These are phyloP conservation scores for Pseudogymnoascus pannorum DNA, from an alignment of 2,329 filamentous ascomycete species.

Conservation along the genomic window DNA sequence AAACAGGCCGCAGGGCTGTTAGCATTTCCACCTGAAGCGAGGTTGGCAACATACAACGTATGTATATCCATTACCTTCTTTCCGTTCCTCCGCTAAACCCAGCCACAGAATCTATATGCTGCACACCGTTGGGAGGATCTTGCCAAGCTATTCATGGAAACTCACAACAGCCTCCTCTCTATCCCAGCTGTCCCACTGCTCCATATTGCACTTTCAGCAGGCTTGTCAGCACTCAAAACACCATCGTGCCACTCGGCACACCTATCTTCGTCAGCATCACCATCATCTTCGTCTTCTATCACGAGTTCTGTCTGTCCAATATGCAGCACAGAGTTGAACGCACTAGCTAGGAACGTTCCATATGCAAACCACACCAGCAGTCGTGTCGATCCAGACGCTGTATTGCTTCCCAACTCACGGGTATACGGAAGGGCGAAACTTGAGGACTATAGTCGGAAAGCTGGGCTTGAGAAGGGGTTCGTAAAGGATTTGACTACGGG, in stretches of 20 bases:
- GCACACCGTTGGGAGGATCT: slow-evolving; percentile 66
- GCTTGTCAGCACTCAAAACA: slow-evolving; percentile 90
- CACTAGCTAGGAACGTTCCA: slow-evolving; percentile 78
- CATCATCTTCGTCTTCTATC: slow-evolving; percentile 27
- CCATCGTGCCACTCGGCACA: slow-evolving; percentile 72
- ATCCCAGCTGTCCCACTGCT: slow-evolving; percentile 78
- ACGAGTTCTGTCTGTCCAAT: slow-evolving; percentile 79
- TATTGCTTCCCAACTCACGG: slow-evolving; percentile 79
- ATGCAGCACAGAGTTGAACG: slow-evolving; percentile 90
- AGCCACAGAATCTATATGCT: slow-evolving; percentile 61
- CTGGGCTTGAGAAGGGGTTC: slow-evolving; percentile 57
- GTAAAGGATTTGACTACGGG: slow-evolving; percentile 76
- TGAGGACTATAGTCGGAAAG: slow-evolving; percentile 69
- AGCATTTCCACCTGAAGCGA: slow-evolving; percentile 58
- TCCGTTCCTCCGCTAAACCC: not conserved
- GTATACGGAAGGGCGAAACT: slow-evolving; percentile 75
- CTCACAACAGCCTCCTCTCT: slow-evolving; percentile 78
- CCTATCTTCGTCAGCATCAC: slow-evolving; percentile 21
- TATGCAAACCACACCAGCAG: slow-evolving; percentile 95
- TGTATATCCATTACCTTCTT: not conserved
- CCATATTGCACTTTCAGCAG: slow-evolving; percentile 83
- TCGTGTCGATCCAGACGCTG: slow-evolving; percentile 78
- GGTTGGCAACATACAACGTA: slow-evolving; percentile 47
- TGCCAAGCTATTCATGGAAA: slow-evolving; percentile 71
- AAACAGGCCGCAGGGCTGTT: slow-evolving; percentile 71